Evolutionary conservation across 2,329 filamentous ascomycete genomes (phyloP).

Genomic region (Pestalotiopsis sp.): DNA sequence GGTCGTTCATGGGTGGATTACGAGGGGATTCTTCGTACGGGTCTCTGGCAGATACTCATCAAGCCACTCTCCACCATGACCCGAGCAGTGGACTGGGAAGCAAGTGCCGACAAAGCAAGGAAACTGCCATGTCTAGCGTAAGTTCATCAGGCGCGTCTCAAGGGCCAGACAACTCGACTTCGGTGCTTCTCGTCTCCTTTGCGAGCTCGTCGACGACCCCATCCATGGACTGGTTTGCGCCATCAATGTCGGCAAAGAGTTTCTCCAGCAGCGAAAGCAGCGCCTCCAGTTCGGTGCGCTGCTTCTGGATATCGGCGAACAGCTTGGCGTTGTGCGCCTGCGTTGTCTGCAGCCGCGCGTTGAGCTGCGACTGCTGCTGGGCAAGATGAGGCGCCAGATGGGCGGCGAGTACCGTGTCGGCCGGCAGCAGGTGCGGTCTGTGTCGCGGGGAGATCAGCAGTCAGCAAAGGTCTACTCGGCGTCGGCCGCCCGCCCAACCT

Average conservation of each 20-base stretch:
- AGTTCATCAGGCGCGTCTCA: not conserved
- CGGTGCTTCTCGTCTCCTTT: constrained; percentile 49
- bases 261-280: constrained; percentile 53
- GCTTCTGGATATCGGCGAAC: constrained; percentile 51
- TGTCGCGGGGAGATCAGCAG: not conserved
- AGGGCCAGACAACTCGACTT: constrained; percentile 38
- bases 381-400: constrained; percentile 57
- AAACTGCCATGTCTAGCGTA: not conserved
- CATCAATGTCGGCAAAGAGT: constrained; percentile 56
- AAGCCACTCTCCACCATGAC: too few relatives aligned
- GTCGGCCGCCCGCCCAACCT: not conserved
- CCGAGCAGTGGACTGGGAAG: too few relatives aligned
- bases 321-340: constrained; percentile 60
- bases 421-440: constrained; percentile 59
- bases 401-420: constrained; percentile 53
- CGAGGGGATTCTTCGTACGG: too few relatives aligned
- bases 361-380: constrained; percentile 57
- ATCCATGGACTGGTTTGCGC: constrained; percentile 46
- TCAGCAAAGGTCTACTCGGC: not conserved
- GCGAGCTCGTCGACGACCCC: constrained; percentile 51
- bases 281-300: constrained; percentile 57
- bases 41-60: too few relatives aligned
- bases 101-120: too few relatives aligned
- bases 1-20: too few relatives aligned
- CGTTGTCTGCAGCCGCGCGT: constrained; percentile 57